These are phyloP conservation scores for Straminergon stramineum DNA, from an alignment of 225 moss, liverwort and hornwort genomes.

Conservation along the genomic window DNA sequence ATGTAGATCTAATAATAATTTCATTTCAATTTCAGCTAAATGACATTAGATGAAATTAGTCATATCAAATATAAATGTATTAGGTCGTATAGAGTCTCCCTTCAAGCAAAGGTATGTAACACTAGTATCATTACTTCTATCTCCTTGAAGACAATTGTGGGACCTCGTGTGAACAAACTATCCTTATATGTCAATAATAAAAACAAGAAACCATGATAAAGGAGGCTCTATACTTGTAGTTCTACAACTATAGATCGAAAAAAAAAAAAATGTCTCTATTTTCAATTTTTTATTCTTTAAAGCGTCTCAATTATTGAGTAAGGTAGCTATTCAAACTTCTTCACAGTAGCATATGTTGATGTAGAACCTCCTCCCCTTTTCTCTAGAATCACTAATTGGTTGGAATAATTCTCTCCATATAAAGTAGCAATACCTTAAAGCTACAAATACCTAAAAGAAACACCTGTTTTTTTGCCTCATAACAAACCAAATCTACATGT, in stretches of 20 bases:
- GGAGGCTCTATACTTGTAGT: accelerated
- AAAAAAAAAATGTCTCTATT: accelerated
- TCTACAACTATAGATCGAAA: accelerated
- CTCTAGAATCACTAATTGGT: accelerated
- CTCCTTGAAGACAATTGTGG: background rate
- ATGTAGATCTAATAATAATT: background rate
- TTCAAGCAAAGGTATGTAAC: background rate
- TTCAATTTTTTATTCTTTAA: background rate
- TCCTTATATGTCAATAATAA: background rate
- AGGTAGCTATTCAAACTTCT: background rate
- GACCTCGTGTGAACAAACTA: accelerated
- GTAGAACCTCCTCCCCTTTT: accelerated
- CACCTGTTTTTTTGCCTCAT: background rate
- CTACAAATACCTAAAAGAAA: background rate
- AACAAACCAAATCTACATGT: accelerated
- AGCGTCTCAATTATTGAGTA: accelerated
- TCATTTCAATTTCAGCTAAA: background rate
- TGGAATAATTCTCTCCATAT: background rate
- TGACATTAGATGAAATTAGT: background rate
- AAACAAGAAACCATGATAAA: background rate
- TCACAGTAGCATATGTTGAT: accelerated
- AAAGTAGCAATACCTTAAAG: background rate
- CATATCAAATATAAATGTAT: background rate
- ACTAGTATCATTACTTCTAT: accelerated
- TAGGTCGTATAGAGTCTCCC: background rate